These are phyloP conservation scores for Emergomyces pasteurianus DNA, from an alignment of 2,329 filamentous ascomycete genomes.

Conservation along the genomic window DNA sequence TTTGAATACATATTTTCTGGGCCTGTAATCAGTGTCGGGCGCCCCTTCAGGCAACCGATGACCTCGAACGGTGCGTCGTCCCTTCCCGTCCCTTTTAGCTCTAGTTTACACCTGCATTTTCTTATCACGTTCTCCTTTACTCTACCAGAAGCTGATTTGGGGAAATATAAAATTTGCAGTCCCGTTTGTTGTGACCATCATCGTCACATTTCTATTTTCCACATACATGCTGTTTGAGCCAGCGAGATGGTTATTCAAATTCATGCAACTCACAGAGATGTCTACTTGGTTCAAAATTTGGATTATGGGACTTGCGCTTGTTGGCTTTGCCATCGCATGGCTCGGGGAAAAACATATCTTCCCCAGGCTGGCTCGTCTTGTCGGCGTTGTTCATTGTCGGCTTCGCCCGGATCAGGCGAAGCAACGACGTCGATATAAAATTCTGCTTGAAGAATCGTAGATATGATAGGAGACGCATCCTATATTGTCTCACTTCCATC, in stretches of 20 bases:
- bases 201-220: constrained; percentile 53
- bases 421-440: constrained; percentile 77
- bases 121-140: neutral
- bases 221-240: constrained; percentile 73
- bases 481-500: neutral
- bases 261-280: constrained; percentile 82
- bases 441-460: constrained; percentile 58
- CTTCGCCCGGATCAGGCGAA: constrained; percentile 51
- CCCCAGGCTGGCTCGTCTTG: constrained; percentile 50
- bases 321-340: constrained; percentile 60
- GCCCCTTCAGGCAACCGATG: constrained; percentile 74
- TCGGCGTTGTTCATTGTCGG: constrained; percentile 51
- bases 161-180: constrained; percentile 36
- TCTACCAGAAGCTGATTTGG: constrained; percentile 1
- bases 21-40: constrained; percentile 80
- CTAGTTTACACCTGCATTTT: neutral
- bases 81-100: neutral
- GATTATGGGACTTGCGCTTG: constrained; percentile 56
- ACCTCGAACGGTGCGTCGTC: constrained; percentile 57
- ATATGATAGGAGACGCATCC: constrained; percentile 15
- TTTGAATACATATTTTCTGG: constrained; percentile 92
- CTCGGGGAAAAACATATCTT: constrained; percentile 60
- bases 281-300: constrained; percentile 60
- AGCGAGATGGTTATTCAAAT: constrained; percentile 50
- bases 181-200: constrained; percentile 72